phyloP scores from a whole-genome alignment of 2,329 filamentous ascomycete genomes.

The Beauveria brongniartii region DNA sequence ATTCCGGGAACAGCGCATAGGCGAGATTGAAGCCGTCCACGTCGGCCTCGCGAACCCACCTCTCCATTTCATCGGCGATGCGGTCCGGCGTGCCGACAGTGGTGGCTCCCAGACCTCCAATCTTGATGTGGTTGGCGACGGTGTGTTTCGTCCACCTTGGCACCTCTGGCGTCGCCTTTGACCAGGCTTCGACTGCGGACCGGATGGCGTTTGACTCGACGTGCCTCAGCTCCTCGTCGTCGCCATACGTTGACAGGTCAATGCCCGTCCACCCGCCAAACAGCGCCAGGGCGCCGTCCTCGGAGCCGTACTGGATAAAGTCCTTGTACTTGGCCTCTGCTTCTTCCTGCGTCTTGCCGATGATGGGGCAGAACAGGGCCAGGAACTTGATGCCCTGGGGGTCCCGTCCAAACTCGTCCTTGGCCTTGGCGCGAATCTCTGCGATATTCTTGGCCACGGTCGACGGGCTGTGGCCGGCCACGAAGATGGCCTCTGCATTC shows the following conservation, averaged over 20 bases:
- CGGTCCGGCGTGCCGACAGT: constrained; percentile 23
- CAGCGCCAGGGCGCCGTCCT: constrained; percentile 54
- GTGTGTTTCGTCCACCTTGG: constrained; percentile 28
- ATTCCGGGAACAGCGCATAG: constrained; percentile 40
- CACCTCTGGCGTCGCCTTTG: constrained; percentile 25
- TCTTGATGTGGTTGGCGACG: constrained; percentile 25
- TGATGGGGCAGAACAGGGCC: constrained; percentile 48
- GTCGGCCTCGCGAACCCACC: constrained; percentile 42
- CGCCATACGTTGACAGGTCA: constrained; percentile 50
- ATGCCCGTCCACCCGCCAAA: constrained; percentile 63
- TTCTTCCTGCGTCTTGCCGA: constrained; percentile 52
- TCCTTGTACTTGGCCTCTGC: constrained; percentile 43
- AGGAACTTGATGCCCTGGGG: constrained; percentile 51
- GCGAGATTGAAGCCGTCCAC: constrained; percentile 49
- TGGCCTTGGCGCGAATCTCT: constrained; percentile 46
- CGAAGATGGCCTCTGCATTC: constrained; percentile 58
- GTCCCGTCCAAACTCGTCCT: constrained; percentile 41
- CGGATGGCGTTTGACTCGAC: constrained; percentile 55
- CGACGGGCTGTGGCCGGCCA: constrained; percentile 48
- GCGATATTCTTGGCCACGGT: constrained; percentile 48
- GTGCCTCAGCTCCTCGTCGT: constrained; percentile 54
- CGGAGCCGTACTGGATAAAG: constrained; percentile 45
- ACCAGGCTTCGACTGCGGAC: constrained; percentile 41
- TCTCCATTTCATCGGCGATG: constrained; percentile 26
- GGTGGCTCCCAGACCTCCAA: constrained; percentile 24